Conservation (phyloP, 208 protist genomes). For the Leishmania arabica region DNA sequence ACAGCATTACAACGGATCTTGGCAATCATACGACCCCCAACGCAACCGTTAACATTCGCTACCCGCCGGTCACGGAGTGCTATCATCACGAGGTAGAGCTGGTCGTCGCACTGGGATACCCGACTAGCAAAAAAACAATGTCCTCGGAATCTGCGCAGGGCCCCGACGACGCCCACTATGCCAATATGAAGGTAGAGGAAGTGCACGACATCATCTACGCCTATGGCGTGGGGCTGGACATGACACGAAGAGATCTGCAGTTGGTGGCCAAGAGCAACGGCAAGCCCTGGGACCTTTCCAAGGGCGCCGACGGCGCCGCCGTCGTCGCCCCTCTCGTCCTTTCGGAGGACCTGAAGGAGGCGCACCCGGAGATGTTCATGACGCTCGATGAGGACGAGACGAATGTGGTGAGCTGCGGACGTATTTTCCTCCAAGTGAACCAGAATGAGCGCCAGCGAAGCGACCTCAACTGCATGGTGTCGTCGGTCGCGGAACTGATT, state of each 20-base stretch:
- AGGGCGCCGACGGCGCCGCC: constrained; percentile 78
- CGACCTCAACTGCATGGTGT: constrained; percentile 69
- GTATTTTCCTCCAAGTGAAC: constrained; percentile 75
- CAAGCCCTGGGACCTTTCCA: constrained; percentile 85
- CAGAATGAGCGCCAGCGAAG: constrained; percentile 58
- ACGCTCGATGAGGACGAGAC: constrained; percentile 9
- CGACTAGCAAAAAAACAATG: background rate
- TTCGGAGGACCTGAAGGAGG: constrained; percentile 30
- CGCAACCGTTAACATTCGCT: constrained; percentile 41
- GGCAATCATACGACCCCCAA: constrained; percentile 29
- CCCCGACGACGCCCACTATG: constrained; percentile 17
- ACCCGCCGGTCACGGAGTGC: constrained; percentile 64
- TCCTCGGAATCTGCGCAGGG: constrained; percentile 7
- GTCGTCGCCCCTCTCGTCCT: constrained; percentile 60
- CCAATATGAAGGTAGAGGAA: constrained; percentile 47
- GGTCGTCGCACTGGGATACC: constrained; percentile 66
- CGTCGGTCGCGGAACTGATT: constrained; percentile 57
- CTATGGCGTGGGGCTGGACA: constrained; percentile 86
- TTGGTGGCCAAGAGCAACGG: constrained; percentile 65
- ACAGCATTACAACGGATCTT: constrained; percentile 43
- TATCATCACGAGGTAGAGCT: constrained; percentile 90
- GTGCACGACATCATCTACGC: constrained; percentile 68
- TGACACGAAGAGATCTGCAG: constrained; percentile 90
- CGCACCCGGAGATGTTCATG: constrained; percentile 48
- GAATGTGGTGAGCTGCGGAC: constrained; percentile 30